phyloP scores from a whole-genome alignment of 73 alveolate species.

The Diophrys appendiculata region DNA sequence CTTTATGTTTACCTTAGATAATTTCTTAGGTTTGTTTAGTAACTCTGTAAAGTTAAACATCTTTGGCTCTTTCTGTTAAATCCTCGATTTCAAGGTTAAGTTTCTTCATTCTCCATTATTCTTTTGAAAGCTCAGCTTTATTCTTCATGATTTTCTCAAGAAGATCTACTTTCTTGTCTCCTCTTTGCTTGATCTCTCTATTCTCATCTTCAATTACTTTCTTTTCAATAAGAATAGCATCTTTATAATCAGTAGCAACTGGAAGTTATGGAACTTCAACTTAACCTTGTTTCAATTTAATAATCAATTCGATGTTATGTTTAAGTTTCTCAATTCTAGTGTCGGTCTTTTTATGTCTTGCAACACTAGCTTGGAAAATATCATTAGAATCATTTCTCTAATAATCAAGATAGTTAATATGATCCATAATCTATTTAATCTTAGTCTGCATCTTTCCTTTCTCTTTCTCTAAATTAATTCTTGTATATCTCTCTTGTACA shows the following conservation, averaged over 20 bases:
- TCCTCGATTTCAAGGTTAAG: conserved; percentile 64
- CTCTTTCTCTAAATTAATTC: conserved; percentile 57
- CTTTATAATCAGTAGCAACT: conserved; percentile 87
- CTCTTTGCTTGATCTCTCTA: conserved; percentile 60
- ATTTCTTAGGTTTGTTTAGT: conserved; percentile 89
- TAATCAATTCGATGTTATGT: conserved; percentile 68
- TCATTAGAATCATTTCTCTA: conserved; percentile 40
- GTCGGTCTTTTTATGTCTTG: conserved; percentile 42
- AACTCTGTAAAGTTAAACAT: conserved; percentile 84
- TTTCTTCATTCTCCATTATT: conserved; percentile 57
- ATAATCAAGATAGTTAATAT: conserved; percentile 28
- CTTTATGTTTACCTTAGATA: conserved; percentile 86
- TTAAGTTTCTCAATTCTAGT: conserved; percentile 59
- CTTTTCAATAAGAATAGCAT: conserved; percentile 70
- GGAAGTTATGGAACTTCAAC: conserved; percentile 85
- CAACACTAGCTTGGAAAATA: conserved; percentile 14
- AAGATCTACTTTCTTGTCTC: conserved; percentile 62
- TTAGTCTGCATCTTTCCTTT: conserved; percentile 15
- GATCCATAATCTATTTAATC: conserved; percentile 47
- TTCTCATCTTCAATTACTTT: conserved; percentile 78
- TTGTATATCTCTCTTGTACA: conserved; percentile 45
- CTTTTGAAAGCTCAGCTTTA: conserved; percentile 59
- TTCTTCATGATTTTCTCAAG: conserved; percentile 59
- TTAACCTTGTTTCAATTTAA: conserved; percentile 76
- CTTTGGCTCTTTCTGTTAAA: conserved; percentile 77